Base-by-base conservation (phyloP, 2,329 filamentous ascomycete species). In the Cladobotryum protrusum region DNA sequence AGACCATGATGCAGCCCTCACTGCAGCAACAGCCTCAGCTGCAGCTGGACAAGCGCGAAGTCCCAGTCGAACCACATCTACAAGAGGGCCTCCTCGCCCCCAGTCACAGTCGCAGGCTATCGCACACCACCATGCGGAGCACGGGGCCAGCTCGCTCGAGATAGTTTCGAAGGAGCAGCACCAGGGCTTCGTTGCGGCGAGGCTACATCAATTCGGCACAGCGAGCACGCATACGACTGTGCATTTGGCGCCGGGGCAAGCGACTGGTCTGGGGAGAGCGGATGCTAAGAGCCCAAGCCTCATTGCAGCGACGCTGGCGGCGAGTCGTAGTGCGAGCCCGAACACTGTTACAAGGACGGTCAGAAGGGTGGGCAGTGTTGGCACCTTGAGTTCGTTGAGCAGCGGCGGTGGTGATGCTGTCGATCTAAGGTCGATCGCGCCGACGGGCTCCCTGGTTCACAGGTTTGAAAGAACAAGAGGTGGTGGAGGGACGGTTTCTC, bases 371-470 rank as follows among this genome's bases (percentile, higher is more conserved):
- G 58, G 56, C 5, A 70, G 65, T 52, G 47, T 60, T 18, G 64
- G 62, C 15, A 59, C 59, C 7, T 52, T 58, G 36, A 67, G 65
- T 52, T 56, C 61, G 3, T 50, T 59, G 19, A 66, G 64, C 20
- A 56, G 57, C 5, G 56, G 52, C 33, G 55, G 52, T 43, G 59
- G 59, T 45, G 58, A 65, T 41, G 58, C 61, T 45, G 61, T 68
- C 33, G 63, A 87, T 61, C 77, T 78, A 9, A 75, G 72, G 1
- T 71, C 81, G 5, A 83, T 86, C 45, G 71, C 78, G 19, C 75
- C 85, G 0, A 84, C 85, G 0, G 80, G 73, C 3, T 78, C 82
- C 4, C 71, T 89, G 17, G 83, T 89, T 48, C 78, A 78, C 36
- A 75, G 87, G 69, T 89, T 89, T 56, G 86, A 90, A 66, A 71